These are phyloP conservation scores for Knoxdaviesia capensis DNA, from an alignment of 2,329 filamentous ascomycete species.

Conservation along the genomic window DNA sequence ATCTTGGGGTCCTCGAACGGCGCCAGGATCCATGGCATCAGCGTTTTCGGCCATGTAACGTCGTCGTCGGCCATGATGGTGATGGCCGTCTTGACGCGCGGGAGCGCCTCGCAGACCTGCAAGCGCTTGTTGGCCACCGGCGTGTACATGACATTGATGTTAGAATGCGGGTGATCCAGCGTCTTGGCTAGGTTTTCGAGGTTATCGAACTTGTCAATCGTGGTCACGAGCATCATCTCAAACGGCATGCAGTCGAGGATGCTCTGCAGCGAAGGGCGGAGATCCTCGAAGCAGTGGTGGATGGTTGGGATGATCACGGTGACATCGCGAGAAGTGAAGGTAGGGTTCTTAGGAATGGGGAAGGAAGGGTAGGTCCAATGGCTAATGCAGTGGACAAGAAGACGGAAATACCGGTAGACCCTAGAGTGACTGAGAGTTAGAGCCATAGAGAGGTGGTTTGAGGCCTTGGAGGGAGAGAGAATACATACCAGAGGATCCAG, in stretches of 20 bases:
- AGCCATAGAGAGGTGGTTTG: background rate
- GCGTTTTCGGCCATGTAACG: conserved; percentile 73
- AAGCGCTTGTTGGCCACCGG: conserved; percentile 86
- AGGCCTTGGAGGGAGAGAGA: background rate
- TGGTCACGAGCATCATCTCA: conserved; percentile 72
- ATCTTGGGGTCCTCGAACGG: conserved; percentile 42
- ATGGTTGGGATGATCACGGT: conserved; percentile 90
- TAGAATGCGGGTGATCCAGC: conserved; percentile 24
- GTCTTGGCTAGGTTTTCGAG: conserved; percentile 47
- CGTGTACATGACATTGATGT: conserved; percentile 56
- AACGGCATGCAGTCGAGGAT: conserved; percentile 50
- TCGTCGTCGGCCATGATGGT: conserved; percentile 93
- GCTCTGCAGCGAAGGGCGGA: conserved; percentile 62
- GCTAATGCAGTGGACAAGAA: conserved; percentile 67
- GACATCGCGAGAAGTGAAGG: conserved; percentile 62
- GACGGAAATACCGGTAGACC: conserved; percentile 70
- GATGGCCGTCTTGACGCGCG: conserved; percentile 62
- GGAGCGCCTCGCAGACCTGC: conserved; percentile 81
- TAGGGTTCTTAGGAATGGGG: conserved; percentile 63
- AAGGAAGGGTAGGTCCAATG: conserved; percentile 79
- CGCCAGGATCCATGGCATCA: conserved; percentile 80
- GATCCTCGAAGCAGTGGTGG: conserved; percentile 66
- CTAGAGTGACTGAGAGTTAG: conserved; percentile 20
- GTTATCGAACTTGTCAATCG: conserved; percentile 54
- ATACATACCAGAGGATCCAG: conserved; percentile 25